Percentiles rank a stretch among this genome's conserved stretches.
Evolutionary conservation across 2,329 filamentous ascomycete species (phyloP).

Genomic region (Coleophoma crateriformis): DNA sequence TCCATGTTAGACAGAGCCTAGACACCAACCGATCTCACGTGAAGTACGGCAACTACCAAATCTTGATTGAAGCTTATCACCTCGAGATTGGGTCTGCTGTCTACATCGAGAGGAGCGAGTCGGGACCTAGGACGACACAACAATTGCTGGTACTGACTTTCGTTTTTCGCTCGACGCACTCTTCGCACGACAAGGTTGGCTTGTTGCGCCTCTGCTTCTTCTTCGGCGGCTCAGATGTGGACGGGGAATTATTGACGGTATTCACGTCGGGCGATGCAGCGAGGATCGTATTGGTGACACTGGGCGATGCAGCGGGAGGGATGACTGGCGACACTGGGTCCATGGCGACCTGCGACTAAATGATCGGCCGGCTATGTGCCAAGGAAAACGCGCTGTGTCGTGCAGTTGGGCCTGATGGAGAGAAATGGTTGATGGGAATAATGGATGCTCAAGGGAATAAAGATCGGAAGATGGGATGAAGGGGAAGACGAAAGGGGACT

Average conservation of each 20-base stretch:
- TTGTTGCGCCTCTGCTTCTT: constrained; percentile 85
- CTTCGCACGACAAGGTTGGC: constrained; percentile 71
- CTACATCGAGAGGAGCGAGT: too few relatives aligned
- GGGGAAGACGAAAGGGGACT: background rate
- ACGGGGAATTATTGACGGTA: constrained; percentile 6
- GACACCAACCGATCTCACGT: too few relatives aligned
- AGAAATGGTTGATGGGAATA: constrained; percentile 25
- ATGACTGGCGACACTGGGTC: constrained; percentile 9
- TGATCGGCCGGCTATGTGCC: too few relatives aligned
- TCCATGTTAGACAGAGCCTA: too few relatives aligned
- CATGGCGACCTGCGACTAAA: background rate
- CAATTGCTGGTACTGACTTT: constrained; percentile 46
- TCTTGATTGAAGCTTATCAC: too few relatives aligned
- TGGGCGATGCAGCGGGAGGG: constrained; percentile 14
- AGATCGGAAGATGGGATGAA: constrained; percentile 1
- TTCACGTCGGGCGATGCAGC: constrained; percentile 7
- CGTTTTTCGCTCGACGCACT: constrained; percentile 78
- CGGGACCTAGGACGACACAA: too few relatives aligned
- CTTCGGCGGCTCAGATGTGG: constrained; percentile 13
- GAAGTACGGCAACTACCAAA: too few relatives aligned
- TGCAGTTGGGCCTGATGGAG: background rate
- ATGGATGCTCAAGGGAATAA: constrained; percentile 16
- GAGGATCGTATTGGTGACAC: constrained; percentile 8
- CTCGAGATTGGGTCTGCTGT: too few relatives aligned
- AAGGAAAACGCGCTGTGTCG: background rate